Base-by-base conservation (phyloP, 257 asterid genomes). In the Cinchona pubescens region DNA sequence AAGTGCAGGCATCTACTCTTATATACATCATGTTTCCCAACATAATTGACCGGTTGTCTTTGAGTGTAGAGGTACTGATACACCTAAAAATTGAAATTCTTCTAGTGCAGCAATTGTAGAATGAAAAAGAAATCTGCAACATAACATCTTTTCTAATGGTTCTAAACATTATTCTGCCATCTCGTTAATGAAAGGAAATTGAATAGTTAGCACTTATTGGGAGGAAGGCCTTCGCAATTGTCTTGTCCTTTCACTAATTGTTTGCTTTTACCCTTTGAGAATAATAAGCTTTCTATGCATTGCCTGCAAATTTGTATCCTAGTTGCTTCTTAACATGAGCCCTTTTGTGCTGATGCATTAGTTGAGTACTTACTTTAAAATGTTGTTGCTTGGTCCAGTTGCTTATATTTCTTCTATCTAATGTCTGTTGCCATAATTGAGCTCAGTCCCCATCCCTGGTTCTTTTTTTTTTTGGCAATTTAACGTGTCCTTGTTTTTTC, bases 21-120 rank as follows among this genome's bases (percentile, higher is more conserved):
- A n/a, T n/a, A n/a, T n/a, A n/a, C n/a, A n/a, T n/a, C n/a, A n/a
- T n/a, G n/a, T n/a, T 83, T 48, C 75, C 80, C n/a, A 15, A 8
- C 30, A 75, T 80, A 35, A 30, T 77, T 46, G 78, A 68, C 66
- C 75, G 51, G 38, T 77, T 77, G 32, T 65, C 80, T 27, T 32
- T 43, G 19, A 75, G 77, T 12, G 35, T 83, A 18, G 73, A 66
- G 73, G 87, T 80, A 74, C 29, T 30, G 32, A 40, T 29, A 5
- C 72, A 27, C 32, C 55, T 10, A 58, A 37, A 32, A 27, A 18
- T 1, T 69, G 43, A 46, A 43, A n/a, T 64, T 64, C 46, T 18
- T 51, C 5, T 1, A 21, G 21, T 19, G 59, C n/a, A 51, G 59
- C 59, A 18, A 51, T 18, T 7, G 21, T 21, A 51, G 59, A 40